Percentiles rank a stretch among this genome's conserved stretches.
Conservation (phyloP, 2,329 filamentous ascomycete genomes). For the Chrysoporthe cubensis region DNA sequence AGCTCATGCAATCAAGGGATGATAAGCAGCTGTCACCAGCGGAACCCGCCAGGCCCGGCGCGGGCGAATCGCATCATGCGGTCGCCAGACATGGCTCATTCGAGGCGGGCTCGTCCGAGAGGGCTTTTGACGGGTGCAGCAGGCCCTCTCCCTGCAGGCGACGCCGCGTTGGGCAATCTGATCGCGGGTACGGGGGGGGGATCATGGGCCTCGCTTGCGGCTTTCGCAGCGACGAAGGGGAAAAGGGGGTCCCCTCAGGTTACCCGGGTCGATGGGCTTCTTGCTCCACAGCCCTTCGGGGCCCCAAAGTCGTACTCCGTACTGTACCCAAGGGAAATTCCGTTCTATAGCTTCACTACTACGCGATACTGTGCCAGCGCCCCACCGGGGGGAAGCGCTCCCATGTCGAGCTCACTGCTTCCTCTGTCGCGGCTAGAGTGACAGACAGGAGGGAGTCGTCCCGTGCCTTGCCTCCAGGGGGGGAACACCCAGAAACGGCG, state of each 20-base stretch:
- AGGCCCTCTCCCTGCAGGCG: conserved; percentile 7
- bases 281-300: not conserved
- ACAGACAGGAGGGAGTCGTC: not conserved
- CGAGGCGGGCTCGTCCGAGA: conserved; percentile 11
- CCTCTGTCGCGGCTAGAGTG: conserved; percentile 26
- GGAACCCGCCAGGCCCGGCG: conserved; percentile 15
- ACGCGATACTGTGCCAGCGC: not conserved
- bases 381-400: not conserved
- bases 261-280: conserved; percentile 12
- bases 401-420: conserved; percentile 2
- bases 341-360: not conserved
- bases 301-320: not conserved
- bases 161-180: conserved; percentile 12
- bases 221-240: not conserved
- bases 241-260: not conserved
- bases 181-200: conserved; percentile 13
- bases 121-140: not conserved
- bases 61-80: conserved; percentile 20
- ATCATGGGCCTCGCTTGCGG: conserved; percentile 20
- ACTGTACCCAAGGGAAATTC: not conserved
- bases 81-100: not conserved
- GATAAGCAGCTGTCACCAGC: conserved; percentile 27
- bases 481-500: conserved; percentile 8
- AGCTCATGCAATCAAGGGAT: conserved; percentile 27
- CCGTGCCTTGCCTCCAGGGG: not conserved